These are phyloP conservation scores for Sequoiadendron giganteum DNA, from an alignment of 75 land plant species.

Conservation along the genomic window DNA sequence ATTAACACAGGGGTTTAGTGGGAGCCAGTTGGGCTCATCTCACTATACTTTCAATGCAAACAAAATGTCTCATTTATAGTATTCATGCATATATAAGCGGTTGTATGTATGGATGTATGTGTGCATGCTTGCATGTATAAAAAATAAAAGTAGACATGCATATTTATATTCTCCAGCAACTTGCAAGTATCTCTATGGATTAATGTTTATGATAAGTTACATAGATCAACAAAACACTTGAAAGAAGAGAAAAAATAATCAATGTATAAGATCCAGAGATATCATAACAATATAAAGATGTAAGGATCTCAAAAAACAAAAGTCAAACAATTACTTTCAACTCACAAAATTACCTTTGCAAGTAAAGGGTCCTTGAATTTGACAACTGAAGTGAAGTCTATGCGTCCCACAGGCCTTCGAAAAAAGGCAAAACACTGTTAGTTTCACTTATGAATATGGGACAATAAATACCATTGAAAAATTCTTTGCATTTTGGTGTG, in stretches of 20 bases:
- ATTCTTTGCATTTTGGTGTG: neutral
- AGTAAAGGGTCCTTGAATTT: slow-evolving; percentile 78
- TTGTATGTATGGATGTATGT: neutral
- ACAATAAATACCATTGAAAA: neutral
- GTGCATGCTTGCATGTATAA: neutral
- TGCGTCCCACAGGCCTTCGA: slow-evolving; percentile 55
- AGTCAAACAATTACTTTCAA: neutral
- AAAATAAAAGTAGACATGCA: neutral
- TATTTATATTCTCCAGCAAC: neutral
- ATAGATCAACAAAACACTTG: neutral
- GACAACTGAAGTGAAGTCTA: slow-evolving; percentile 62
- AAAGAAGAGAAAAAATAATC: neutral
- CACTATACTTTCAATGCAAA: neutral
- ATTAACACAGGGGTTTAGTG: no score
- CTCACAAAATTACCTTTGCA: slow-evolving; percentile 45
- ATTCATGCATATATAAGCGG: neutral
- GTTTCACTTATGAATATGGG: neutral
- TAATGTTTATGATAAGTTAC: neutral
- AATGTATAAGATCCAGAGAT: neutral
- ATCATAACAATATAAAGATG: neutral
- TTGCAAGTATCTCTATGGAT: neutral
- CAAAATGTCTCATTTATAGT: neutral
- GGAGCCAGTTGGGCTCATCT: no score
- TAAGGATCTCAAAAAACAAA: neutral
- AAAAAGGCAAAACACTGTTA: neutral